Percentiles rank a stretch among this genome's conserved stretches.
Conservation (phyloP, 164 flowering plant genomes). For the Platanus orientalis region DNA sequence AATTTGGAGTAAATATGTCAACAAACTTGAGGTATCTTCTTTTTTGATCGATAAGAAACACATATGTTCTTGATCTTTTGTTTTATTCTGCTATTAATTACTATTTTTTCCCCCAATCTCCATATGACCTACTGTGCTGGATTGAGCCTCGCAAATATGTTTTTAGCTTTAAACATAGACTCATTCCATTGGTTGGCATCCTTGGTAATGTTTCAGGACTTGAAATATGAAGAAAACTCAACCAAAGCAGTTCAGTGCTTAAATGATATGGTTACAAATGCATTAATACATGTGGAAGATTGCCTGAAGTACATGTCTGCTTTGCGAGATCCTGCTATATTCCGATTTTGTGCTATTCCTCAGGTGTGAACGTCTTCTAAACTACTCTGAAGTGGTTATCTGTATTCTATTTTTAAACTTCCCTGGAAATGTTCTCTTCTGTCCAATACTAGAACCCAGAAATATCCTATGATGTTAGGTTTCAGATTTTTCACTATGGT, state of each 20-base stretch:
- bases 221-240: conserved; percentile 84
- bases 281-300: conserved; percentile 74
- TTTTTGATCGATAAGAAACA: too few relatives aligned
- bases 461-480: not conserved
- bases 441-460: not conserved
- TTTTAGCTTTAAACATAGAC: not conserved
- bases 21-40: conserved; percentile 78
- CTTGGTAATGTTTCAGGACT: conserved; percentile 48
- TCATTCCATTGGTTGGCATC: not conserved
- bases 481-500: too few relatives aligned
- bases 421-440: not conserved
- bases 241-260: conserved; percentile 80
- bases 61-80: not conserved
- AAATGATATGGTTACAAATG: conserved; percentile 97
- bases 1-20: conserved; percentile 93
- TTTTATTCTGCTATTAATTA: not conserved
- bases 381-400: not conserved
- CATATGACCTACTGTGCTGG: not conserved
- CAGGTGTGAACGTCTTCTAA: conserved; percentile 45
- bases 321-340: conserved; percentile 57
- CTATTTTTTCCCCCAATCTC: not conserved
- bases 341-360: conserved; percentile 92
- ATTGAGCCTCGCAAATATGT: not conserved
- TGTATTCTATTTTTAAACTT: not conserved
- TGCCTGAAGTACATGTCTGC: conserved; percentile 74